phyloP scores from a whole-genome alignment of 2,329 filamentous ascomycete genomes.

The Claviceps quebecensis region DNA sequence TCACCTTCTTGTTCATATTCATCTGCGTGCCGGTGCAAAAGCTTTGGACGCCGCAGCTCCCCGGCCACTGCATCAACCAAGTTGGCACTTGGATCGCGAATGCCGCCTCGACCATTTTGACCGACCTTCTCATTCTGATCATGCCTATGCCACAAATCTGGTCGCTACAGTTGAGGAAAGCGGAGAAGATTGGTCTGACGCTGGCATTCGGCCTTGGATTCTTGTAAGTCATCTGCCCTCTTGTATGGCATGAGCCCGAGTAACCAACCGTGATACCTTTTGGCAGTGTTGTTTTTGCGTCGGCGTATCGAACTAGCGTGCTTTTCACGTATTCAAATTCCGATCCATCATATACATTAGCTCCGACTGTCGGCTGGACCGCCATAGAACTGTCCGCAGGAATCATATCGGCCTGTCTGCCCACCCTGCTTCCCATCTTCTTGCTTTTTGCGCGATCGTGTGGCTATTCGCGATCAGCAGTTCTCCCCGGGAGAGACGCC shows the following conservation, averaged over 20 bases:
- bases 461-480: constrained; percentile 21
- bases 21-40: constrained; percentile 36
- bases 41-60: constrained; percentile 30
- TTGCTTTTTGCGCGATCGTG: constrained; percentile 22
- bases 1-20: constrained; percentile 36
- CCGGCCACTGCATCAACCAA: constrained; percentile 34
- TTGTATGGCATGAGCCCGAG: not conserved
- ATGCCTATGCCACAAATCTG: constrained; percentile 32
- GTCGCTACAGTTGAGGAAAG: constrained; percentile 25
- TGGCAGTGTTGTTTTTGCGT: constrained; percentile 30
- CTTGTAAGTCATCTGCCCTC: constrained; percentile 21
- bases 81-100: constrained; percentile 37
- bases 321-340: constrained; percentile 27
- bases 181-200: constrained; percentile 29
- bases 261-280: not conserved
- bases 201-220: constrained; percentile 30
- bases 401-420: constrained; percentile 39
- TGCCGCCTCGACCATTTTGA: constrained; percentile 31
- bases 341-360: constrained; percentile 33
- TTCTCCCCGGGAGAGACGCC: constrained; percentile 14
- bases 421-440: constrained; percentile 34
- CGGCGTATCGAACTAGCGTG: constrained; percentile 31
- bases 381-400: constrained; percentile 34
- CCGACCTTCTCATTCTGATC: constrained; percentile 29
- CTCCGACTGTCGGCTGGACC: constrained; percentile 32